These are phyloP conservation scores for Cadophora sp. DNA, from an alignment of 2,329 filamentous ascomycete species.

Conservation along the genomic window DNA sequence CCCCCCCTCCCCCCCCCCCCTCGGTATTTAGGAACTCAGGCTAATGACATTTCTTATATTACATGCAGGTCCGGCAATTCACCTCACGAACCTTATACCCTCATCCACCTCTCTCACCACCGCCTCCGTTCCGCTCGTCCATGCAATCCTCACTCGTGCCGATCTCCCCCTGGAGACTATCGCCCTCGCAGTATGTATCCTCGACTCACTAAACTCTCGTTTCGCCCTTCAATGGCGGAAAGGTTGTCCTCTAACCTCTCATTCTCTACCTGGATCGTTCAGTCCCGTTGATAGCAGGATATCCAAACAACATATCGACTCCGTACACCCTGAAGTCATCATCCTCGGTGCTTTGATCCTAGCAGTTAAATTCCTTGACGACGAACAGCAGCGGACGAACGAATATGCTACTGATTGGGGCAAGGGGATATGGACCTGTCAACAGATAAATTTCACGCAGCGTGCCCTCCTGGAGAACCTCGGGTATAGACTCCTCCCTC, in stretches of 20 bases:
- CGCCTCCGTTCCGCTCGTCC: conserved; percentile 64
- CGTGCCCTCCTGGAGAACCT: conserved; percentile 69
- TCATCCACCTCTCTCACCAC: conserved; percentile 65
- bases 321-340: conserved; percentile 66
- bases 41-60: conserved; percentile 37
- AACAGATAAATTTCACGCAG: conserved; percentile 70
- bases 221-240: conserved; percentile 69
- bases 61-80: conserved; percentile 64
- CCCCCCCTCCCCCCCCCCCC: conserved; percentile 5
- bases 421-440: conserved; percentile 60
- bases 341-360: conserved; percentile 67
- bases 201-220: conserved; percentile 67
- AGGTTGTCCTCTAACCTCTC: conserved; percentile 56
- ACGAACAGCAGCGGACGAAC: conserved; percentile 59
- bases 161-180: conserved; percentile 65
- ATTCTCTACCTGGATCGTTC: conserved; percentile 43
- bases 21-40: conserved; percentile 24
- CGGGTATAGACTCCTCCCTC: conserved; percentile 66
- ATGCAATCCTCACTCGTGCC: conserved; percentile 64
- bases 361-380: conserved; percentile 70
- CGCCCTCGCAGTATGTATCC: conserved; percentile 69
- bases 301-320: conserved; percentile 62
- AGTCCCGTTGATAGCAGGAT: conserved; percentile 8
- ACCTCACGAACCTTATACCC: conserved; percentile 71
- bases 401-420: conserved; percentile 63